A percentile compares a stretch with the other conserved stretches of the same genome.
Evolutionary conservation across 176 grass and related monocot genomes (phyloP).

Genomic region (Typha latifolia): DNA sequence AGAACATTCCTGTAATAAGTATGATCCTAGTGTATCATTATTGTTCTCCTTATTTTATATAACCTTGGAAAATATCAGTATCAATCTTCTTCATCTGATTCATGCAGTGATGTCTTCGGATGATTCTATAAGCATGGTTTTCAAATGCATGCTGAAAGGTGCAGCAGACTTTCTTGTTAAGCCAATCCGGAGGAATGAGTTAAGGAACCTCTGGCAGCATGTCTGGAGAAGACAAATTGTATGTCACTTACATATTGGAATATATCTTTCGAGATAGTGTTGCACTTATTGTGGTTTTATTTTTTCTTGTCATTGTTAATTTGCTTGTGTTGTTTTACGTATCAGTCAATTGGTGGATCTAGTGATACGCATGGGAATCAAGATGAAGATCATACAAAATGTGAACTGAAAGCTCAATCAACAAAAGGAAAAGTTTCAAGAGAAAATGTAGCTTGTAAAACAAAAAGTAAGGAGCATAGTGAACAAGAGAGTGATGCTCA

Average conservation of each 20-base stretch:
- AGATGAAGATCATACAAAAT: constrained; percentile 33
- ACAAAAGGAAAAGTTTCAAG: constrained; percentile 20
- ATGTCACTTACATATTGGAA: neutral
- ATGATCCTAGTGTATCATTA: constrained; percentile 11
- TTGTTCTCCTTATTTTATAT: constrained; percentile 14
- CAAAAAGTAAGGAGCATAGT: constrained; percentile 53
- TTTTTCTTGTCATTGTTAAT: neutral
- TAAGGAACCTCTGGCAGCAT: constrained; percentile 94
- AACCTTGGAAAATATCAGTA: constrained; percentile 1
- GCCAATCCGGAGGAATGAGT: constrained; percentile 88
- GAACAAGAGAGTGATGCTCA: constrained; percentile 96
- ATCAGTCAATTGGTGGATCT: constrained; percentile 49
- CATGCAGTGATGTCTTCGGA: constrained; percentile 97
- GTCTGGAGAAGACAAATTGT: constrained; percentile 98
- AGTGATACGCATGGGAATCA: constrained; percentile 30
- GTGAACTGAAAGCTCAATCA: constrained; percentile 7
- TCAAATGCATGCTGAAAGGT: constrained; percentile 99
- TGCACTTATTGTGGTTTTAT: no score
- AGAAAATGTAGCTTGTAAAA: constrained; percentile 12
- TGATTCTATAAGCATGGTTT: constrained; percentile 91
- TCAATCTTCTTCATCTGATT: constrained; percentile 11
- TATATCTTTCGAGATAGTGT: no score
- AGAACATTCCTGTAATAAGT: constrained; percentile 99
- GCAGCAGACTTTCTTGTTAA: constrained; percentile 96
- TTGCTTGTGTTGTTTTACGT: constrained; percentile 13